A percentile compares a stretch with the other conserved stretches of the same genome.
Evolutionary conservation across 192 early-diverging fungal species (phyloP).

Genomic region (Coemansia asiatica): DNA sequence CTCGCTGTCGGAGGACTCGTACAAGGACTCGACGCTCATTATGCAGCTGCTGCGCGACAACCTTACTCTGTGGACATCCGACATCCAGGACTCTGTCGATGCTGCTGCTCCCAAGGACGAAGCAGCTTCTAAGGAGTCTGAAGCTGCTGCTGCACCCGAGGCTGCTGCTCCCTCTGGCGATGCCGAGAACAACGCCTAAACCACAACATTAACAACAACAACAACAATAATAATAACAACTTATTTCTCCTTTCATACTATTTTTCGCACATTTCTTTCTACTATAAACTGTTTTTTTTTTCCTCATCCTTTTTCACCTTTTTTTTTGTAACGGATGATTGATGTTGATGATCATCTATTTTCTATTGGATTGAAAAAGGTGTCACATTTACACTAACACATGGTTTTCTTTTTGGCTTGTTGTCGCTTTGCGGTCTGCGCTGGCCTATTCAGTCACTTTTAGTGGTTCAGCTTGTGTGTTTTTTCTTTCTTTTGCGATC

Average conservation of each 20-base stretch:
- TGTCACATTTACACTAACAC: no score
- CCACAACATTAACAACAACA: no score
- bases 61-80: slow-evolving; percentile 98
- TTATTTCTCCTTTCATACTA: neutral
- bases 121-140: slow-evolving; percentile 21
- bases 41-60: slow-evolving; percentile 99
- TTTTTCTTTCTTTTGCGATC: no score
- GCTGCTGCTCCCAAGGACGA: no score
- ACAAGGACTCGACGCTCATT: slow-evolving; percentile 99
- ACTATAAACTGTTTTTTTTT: neutral
- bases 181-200: slow-evolving; percentile 23
- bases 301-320: slow-evolving; percentile 3
- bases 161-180: slow-evolving; percentile 21
- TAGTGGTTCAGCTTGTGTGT: no score
- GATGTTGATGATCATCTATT: no score
- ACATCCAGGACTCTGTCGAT: slow-evolving; percentile 48
- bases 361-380: no score
- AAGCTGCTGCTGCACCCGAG: slow-evolving; percentile 25
- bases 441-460: no score
- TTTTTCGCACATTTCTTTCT: slow-evolving; percentile 2
- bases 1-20: slow-evolving; percentile 96
- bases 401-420: no score
- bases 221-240: neutral
- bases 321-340: no score
- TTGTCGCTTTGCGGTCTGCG: no score